Evolutionary conservation across 2,329 filamentous ascomycete species (phyloP).

Genomic region (Fusarium sp.): DNA sequence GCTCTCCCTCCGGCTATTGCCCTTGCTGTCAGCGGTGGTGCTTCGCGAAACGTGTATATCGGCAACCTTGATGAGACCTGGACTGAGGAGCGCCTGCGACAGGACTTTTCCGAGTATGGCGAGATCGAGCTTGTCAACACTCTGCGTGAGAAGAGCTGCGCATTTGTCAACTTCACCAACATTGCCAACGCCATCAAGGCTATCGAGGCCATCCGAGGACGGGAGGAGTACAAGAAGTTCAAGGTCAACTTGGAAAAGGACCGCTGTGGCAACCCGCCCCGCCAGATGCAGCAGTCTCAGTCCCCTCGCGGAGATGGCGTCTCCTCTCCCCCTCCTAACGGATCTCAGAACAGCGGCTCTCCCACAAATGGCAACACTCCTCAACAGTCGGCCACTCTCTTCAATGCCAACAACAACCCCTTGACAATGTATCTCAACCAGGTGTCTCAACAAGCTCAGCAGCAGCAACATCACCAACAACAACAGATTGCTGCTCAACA

Average conservation of each 20-base stretch:
- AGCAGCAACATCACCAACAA: conserved; percentile 81
- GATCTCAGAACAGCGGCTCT: conserved; percentile 69
- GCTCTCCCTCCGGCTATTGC: conserved; percentile 96
- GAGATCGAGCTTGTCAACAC: conserved; percentile 99
- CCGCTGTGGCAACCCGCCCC: conserved; percentile 93
- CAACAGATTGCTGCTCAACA: conserved; percentile 81
- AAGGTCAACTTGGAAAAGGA: conserved; percentile 99
- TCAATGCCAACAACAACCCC: conserved; percentile 88
- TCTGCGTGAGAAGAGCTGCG: conserved; percentile 97
- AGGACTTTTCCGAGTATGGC: conserved; percentile 97
- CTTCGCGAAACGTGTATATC: conserved; percentile 98
- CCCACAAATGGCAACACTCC: conserved; percentile 67
- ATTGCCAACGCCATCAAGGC: conserved; percentile 99
- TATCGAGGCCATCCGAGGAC: conserved; percentile 93
- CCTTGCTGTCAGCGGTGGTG: conserved; percentile 93
- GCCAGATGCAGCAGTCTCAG: conserved; percentile 80
- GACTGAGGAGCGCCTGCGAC: conserved; percentile 94
- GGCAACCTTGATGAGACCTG: conserved; percentile 97
- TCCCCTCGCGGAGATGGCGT: conserved; percentile 74
- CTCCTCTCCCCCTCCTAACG: conserved; percentile 68
- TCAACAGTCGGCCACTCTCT: conserved; percentile 77
- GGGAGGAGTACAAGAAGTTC: conserved; percentile 97
- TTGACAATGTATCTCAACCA: conserved; percentile 94
- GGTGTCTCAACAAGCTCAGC: conserved; percentile 77
- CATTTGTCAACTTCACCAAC: conserved; percentile 99